Conservation (phyloP, 2,329 filamentous ascomycete species). For the Sordariomycetes sp. region DNA sequence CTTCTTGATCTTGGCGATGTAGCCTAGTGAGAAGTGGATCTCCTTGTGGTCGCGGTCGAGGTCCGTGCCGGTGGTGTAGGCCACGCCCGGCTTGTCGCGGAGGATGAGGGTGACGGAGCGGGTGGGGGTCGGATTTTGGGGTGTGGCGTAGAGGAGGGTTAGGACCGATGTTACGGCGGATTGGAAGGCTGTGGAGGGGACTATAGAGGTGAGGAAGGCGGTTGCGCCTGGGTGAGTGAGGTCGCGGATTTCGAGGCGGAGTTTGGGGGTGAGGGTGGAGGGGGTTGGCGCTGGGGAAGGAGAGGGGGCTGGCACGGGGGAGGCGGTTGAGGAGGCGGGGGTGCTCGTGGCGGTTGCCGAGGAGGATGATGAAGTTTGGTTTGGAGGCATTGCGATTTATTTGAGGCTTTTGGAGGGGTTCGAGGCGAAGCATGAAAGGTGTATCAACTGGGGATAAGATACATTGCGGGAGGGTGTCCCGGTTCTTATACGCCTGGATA, state of each 20-base stretch:
- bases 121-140: slow-evolving; percentile 41
- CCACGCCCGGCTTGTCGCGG: slow-evolving; percentile 68
- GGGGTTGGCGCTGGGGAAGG: slow-evolving; percentile 1
- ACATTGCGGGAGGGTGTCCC: too few relatives aligned
- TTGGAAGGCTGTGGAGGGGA: slow-evolving; percentile 48
- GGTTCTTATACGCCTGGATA: too few relatives aligned
- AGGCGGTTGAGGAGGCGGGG: slow-evolving; percentile 6
- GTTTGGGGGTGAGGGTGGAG: slow-evolving; percentile 30
- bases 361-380: slow-evolving; percentile 10
- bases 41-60: slow-evolving; percentile 83
- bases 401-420: not conserved
- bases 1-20: slow-evolving; percentile 41
- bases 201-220: slow-evolving; percentile 54
- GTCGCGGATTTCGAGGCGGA: slow-evolving; percentile 47
- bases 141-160: slow-evolving; percentile 52
- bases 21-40: slow-evolving; percentile 73
- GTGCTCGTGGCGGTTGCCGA: slow-evolving; percentile 10
- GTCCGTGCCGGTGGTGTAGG: slow-evolving; percentile 72
- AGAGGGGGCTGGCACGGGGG: slow-evolving; percentile 2
- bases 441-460: too few relatives aligned
- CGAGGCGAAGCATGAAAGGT: not conserved
- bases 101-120: slow-evolving; percentile 78
- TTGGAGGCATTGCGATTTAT: not conserved
- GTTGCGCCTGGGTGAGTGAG: slow-evolving; percentile 44
- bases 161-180: slow-evolving; percentile 56